These are phyloP conservation scores for Arctostaphylos glauca DNA, from an alignment of 148 eudicot genomes.

Conservation along the genomic window DNA sequence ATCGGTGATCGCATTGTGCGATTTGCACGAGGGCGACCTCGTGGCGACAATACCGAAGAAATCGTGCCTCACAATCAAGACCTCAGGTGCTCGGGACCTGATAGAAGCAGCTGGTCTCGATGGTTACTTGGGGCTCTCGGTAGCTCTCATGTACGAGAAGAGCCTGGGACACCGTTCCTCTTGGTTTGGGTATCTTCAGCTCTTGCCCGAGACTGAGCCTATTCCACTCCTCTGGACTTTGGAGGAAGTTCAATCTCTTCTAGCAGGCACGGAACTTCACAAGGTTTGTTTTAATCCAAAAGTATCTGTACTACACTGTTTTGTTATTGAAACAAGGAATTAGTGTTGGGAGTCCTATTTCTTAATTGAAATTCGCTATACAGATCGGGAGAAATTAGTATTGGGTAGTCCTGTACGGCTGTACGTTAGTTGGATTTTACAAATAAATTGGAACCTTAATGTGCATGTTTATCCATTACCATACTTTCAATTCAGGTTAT, in stretches of 20 bases:
- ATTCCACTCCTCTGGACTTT: constrained; percentile 77
- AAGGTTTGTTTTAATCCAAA: constrained; percentile 22
- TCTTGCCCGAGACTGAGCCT: constrained; percentile 50
- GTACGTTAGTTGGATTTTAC: neutral
- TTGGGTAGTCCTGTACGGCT: too few relatives aligned
- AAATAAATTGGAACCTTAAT: neutral
- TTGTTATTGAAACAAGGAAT: neutral
- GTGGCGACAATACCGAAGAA: constrained; percentile 76
- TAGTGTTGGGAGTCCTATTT: too few relatives aligned
- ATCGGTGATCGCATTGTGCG: constrained; percentile 49
- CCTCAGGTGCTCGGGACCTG: constrained; percentile 48
- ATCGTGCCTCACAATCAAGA: constrained; percentile 65
- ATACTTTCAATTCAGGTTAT: neutral
- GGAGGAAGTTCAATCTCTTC: constrained; percentile 54
- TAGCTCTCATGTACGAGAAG: constrained; percentile 84
- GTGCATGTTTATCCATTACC: neutral
- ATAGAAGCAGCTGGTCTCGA: constrained; percentile 58
- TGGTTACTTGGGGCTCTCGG: constrained; percentile 54
- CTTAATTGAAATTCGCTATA: too few relatives aligned
- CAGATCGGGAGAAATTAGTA: too few relatives aligned
- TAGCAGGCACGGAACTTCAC: constrained; percentile 89
- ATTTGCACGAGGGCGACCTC: constrained; percentile 58
- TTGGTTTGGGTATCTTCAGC: constrained; percentile 72
- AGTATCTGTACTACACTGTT: neutral
- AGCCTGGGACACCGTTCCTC: constrained; percentile 57